Evolutionary conservation across 2,329 filamentous ascomycete species (phyloP).

Genomic region (Aspergillus vadensis): DNA sequence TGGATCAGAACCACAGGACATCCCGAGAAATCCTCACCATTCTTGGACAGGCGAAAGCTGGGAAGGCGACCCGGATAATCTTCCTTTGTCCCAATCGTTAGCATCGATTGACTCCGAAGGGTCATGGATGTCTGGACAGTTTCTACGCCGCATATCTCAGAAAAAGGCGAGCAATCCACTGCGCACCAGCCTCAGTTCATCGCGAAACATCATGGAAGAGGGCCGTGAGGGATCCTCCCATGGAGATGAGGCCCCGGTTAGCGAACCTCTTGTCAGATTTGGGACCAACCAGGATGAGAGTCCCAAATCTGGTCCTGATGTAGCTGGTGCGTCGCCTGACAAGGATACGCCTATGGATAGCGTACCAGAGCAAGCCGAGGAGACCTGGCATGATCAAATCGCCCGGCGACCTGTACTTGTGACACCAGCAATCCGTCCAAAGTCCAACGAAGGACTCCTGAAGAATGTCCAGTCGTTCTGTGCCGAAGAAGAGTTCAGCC

Average conservation of each 20-base stretch:
- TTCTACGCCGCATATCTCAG: conserved; percentile 53
- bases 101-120: conserved; percentile 94
- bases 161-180: conserved; percentile 41
- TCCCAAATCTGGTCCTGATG: conserved; percentile 48
- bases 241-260: conserved; percentile 68
- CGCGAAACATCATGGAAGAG: conserved; percentile 50
- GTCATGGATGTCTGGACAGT: conserved; percentile 87
- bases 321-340: conserved; percentile 57
- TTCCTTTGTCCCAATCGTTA: conserved; percentile 73
- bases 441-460: conserved; percentile 63
- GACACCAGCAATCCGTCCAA: conserved; percentile 58
- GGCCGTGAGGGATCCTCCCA: conserved; percentile 48
- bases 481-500: conserved; percentile 36
- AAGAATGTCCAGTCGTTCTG: conserved; percentile 50
- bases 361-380: conserved; percentile 30
- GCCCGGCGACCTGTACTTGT: conserved; percentile 66
- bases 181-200: conserved; percentile 42
- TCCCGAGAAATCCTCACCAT: conserved; percentile 31
- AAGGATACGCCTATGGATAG: conserved; percentile 38
- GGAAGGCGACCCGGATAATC: conserved; percentile 52
- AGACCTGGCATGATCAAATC: conserved; percentile 55
- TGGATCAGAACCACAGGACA: conserved; percentile 33
- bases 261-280: conserved; percentile 70
- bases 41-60: conserved; percentile 47
- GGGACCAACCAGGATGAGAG: conserved; percentile 51